These are phyloP conservation scores for Cadophora sp. DNA, from an alignment of 2,329 filamentous ascomycete genomes.

Conservation along the genomic window DNA sequence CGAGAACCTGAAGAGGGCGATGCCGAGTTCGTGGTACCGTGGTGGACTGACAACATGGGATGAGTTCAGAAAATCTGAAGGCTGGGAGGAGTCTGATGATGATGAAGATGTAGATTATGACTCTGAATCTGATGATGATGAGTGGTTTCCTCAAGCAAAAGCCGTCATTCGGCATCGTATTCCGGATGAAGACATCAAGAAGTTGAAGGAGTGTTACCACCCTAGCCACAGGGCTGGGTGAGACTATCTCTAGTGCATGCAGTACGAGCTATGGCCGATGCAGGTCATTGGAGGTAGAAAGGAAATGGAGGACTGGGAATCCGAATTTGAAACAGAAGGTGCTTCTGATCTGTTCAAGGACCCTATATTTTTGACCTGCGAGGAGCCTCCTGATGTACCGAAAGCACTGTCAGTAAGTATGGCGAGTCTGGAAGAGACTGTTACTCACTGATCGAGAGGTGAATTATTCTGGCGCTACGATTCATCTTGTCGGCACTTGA, in stretches of 20 bases:
- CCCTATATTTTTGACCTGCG: not conserved
- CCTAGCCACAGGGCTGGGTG: not conserved
- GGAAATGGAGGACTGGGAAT: not conserved
- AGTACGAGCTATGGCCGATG: not conserved
- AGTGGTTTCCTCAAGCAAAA: not conserved
- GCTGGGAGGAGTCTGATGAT: not conserved
- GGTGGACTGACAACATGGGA: not conserved
- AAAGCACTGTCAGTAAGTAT: not conserved
- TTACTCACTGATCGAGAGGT: no score
- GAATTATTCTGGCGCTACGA: no score
- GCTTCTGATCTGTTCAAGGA: not conserved
- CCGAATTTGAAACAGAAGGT: not conserved
- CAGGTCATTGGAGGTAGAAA: not conserved
- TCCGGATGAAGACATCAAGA: not conserved
- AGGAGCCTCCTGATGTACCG: not conserved
- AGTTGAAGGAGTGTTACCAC: not conserved
- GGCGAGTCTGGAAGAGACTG: not conserved
- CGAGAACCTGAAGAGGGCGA: not conserved
- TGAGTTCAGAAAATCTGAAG: not conserved
- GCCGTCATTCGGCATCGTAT: not conserved
- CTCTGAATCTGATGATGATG: not conserved
- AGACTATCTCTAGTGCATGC: not conserved
- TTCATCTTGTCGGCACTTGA: no score
- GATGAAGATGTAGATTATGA: not conserved
- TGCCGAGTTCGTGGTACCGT: not conserved